Conservation (phyloP, 2,329 filamentous ascomycete species). For the Fusarium annulatum region DNA sequence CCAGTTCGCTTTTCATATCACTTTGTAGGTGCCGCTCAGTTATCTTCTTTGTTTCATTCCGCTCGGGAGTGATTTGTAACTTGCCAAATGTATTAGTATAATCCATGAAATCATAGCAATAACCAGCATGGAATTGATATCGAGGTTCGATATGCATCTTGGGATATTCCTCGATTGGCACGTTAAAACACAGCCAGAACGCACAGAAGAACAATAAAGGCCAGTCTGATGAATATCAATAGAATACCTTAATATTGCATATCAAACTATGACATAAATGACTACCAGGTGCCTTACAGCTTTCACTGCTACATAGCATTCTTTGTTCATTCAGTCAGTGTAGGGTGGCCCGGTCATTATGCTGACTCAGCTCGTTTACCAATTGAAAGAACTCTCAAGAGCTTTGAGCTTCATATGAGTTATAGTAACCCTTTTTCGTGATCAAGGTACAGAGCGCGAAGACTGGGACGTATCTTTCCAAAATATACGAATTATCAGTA, state of each 20-base stretch:
- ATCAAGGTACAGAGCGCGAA: slow-evolving; percentile 25
- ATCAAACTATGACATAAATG: too few relatives aligned
- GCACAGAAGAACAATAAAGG: neutral
- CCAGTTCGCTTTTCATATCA: neutral
- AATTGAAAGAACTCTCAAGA: slow-evolving; percentile 28
- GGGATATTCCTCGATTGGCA: neutral
- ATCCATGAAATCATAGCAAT: neutral
- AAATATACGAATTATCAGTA: neutral
- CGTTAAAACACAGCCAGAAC: neutral
- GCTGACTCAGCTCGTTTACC: slow-evolving; percentile 34
- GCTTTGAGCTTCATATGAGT: slow-evolving; percentile 30
- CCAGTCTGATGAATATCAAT: neutral
- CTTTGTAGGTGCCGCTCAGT: neutral
- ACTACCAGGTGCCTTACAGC: neutral
- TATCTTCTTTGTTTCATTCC: neutral
- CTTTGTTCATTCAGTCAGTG: neutral
- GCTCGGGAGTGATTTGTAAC: neutral
- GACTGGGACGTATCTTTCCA: neutral
- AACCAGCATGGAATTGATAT: neutral
- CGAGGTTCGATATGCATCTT: neutral
- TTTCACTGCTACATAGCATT: neutral
- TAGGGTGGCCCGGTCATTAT: slow-evolving; percentile 2
- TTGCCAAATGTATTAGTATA: neutral
- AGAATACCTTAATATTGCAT: neutral
- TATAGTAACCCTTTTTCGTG: slow-evolving; percentile 20